Conservation (phyloP, 202 grass and related monocot species). For the Dendrocalamus latiflorus region DNA sequence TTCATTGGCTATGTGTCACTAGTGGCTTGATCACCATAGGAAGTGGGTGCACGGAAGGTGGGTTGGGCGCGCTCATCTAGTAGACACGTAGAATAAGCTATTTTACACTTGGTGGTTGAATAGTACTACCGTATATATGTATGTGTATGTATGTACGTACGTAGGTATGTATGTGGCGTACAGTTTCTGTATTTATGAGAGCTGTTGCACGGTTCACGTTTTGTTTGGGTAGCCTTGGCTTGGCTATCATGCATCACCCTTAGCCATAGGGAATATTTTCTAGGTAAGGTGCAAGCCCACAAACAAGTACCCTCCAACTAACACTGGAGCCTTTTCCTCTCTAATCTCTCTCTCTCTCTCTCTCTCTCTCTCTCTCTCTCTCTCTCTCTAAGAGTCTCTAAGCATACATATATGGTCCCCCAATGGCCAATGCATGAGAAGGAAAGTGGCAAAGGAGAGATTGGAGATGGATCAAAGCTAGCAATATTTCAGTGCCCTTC, state of each 20-base stretch:
- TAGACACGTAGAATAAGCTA: no score
- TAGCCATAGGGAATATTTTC: constrained; percentile 35
- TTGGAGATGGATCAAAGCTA: constrained; percentile 12
- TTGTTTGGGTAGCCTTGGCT: constrained; percentile 9
- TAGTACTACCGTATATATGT: no score
- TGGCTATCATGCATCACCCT: not conserved
- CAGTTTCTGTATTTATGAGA: not conserved
- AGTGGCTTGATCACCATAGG: no score
- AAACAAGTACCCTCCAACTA: constrained; percentile 75
- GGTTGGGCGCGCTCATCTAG: no score
- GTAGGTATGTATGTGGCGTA: no score
- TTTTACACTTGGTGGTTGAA: no score
- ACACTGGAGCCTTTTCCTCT: not conserved
- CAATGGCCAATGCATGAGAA: constrained; percentile 14
- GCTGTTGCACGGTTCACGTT: constrained; percentile 1
- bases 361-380: no score
- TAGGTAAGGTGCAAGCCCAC: not conserved
- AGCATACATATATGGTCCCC: constrained; percentile 22
- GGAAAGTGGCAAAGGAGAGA: constrained; percentile 13
- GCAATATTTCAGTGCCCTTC: constrained; percentile 20
- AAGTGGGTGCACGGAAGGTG: no score
- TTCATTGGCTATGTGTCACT: no score
- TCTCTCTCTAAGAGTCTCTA: not conserved
- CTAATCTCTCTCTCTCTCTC: no score
- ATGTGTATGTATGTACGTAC: no score